These are phyloP conservation scores for Schizosaccharomyces japonicus DNA, from an alignment of 805 yeast species.

Conservation along the genomic window DNA sequence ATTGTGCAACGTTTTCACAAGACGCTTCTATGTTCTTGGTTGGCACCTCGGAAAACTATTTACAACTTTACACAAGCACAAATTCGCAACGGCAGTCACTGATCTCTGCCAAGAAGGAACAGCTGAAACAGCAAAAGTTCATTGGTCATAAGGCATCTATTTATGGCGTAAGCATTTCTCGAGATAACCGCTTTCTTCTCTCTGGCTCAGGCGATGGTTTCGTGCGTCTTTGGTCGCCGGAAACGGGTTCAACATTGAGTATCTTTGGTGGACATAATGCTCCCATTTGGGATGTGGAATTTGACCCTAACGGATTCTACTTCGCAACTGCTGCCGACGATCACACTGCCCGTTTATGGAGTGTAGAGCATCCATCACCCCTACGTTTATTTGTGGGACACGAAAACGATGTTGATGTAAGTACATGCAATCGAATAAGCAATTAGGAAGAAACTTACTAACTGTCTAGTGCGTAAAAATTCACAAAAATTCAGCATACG, in stretches of 20 bases:
- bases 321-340: constrained; percentile 96
- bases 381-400: constrained; percentile 92
- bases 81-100: constrained; percentile 18
- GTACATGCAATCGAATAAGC: background rate
- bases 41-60: constrained; percentile 78
- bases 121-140: constrained; percentile 18
- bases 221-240: constrained; percentile 79
- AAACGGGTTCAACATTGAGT: constrained; percentile 68
- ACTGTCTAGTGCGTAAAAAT: constrained; percentile 30
- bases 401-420: constrained; percentile 75
- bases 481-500: constrained; percentile 88
- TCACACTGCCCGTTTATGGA: constrained; percentile 93
- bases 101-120: background rate
- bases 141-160: constrained; percentile 91
- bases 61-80: constrained; percentile 67
- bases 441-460: background rate
- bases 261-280: constrained; percentile 90
- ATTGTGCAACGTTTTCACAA: constrained; percentile 66
- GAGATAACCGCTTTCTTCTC: constrained; percentile 60
- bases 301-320: constrained; percentile 86
- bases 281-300: constrained; percentile 92
- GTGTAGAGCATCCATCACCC: constrained; percentile 92
- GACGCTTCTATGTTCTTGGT: constrained; percentile 76
- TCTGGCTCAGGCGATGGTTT: constrained; percentile 81
- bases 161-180: constrained; percentile 70